These are phyloP conservation scores for Volutella citrinella DNA, from an alignment of 2,329 filamentous ascomycete species.

Conservation along the genomic window DNA sequence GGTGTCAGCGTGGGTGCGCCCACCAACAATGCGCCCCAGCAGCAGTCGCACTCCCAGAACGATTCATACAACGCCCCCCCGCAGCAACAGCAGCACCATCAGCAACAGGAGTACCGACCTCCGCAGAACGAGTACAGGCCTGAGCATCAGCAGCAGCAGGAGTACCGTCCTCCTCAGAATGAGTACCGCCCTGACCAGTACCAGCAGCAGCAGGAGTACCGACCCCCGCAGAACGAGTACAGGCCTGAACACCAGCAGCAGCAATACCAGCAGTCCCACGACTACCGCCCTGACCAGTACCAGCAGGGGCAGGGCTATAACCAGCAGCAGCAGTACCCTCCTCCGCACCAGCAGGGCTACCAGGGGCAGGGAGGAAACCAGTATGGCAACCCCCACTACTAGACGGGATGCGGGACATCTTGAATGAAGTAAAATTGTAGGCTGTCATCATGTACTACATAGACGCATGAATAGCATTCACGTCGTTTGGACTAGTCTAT, in stretches of 20 bases:
- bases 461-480: too few species aligned
- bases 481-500: too few species aligned
- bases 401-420: too few species aligned
- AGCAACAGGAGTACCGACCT: constrained; percentile 9
- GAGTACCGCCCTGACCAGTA: too few species aligned
- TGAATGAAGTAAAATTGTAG: too few species aligned
- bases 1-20: constrained; percentile 41
- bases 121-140: too few species aligned
- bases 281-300: constrained; percentile 16
- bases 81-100: constrained; percentile 20
- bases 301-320: constrained; percentile 13
- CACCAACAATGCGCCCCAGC: constrained; percentile 25
- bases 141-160: constrained; percentile 12
- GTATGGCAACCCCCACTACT: too few species aligned
- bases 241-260: constrained; percentile 8
- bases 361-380: too few species aligned
- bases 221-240: background rate
- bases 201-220: too few species aligned
- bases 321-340: constrained; percentile 10
- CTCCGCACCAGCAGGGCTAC: constrained; percentile 8
- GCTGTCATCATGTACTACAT: too few species aligned
- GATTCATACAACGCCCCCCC: constrained; percentile 22
- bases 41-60: constrained; percentile 26
- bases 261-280: constrained; percentile 17
- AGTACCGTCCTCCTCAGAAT: constrained; percentile 8